Evolutionary conservation across 2,329 filamentous ascomycete species (phyloP).

Genomic region (Nemania bipapillata): DNA sequence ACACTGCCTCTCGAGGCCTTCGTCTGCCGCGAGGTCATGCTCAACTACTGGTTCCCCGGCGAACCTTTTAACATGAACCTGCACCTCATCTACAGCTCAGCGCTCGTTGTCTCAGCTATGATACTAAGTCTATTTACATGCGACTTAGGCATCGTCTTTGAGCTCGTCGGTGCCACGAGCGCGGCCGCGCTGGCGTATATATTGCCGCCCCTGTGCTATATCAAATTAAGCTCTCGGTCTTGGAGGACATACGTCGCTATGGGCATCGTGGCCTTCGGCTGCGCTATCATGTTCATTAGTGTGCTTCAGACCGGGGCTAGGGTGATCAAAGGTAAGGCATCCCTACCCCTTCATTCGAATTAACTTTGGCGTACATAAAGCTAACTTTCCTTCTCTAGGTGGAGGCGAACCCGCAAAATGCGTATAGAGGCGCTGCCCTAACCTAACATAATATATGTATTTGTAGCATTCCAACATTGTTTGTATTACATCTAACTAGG

Average conservation of each 20-base stretch:
- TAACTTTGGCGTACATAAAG: constrained; percentile 6
- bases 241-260: constrained; percentile 79
- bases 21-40: constrained; percentile 96
- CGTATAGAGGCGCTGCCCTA: constrained; percentile 40
- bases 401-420: constrained; percentile 48
- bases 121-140: constrained; percentile 84
- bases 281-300: constrained; percentile 82
- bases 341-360: background rate
- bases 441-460: constrained; percentile 27
- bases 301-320: constrained; percentile 77
- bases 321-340: constrained; percentile 64
- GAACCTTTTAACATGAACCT: constrained; percentile 83
- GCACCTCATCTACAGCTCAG: constrained; percentile 86
- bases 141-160: constrained; percentile 92
- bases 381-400: constrained; percentile 43
- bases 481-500: constrained; percentile 6
- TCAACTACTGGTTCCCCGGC: constrained; percentile 77
- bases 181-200: constrained; percentile 96
- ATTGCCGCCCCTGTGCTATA: constrained; percentile 91
- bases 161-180: constrained; percentile 93
- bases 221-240: constrained; percentile 84
- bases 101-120: constrained; percentile 83
- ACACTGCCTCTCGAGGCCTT: constrained; percentile 96
- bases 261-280: constrained; percentile 80
- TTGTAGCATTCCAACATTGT: constrained; percentile 25